Base-by-base conservation (phyloP, 805 yeast genomes). In the Wickerhamiella sorbophila region DNA sequence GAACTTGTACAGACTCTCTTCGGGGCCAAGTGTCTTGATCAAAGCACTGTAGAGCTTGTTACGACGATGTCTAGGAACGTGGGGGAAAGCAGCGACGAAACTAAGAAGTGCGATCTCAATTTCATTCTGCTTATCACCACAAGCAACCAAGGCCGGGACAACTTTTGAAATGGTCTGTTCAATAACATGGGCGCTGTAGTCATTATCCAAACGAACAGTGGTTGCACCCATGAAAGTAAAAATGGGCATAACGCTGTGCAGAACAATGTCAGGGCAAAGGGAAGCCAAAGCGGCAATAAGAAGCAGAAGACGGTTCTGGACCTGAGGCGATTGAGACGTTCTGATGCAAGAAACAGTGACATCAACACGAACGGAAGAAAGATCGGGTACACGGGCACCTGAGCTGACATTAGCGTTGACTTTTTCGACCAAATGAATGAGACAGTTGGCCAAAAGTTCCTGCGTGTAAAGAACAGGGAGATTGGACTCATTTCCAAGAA, bases 151-250 rank as follows among this genome's bases (percentile, higher is more conserved):
- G 0, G 96, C 95, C 4, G 98, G 97, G 29, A 91, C 77, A 39
- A 91, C 95, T 52, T 81, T 78, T 18, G 80, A 64, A 39, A 91
- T 79, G 1, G 98, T 88, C 57, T 84, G 91, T 54, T 86, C 94
- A 48, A 91, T 85, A 36, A 87, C 96, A 50, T 82, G 82, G 26
- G 80, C 80, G 0, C 96, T 85, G 55, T 83, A 88, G 57, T 85
- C 96, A 60, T 91, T 97, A 59, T 91, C 98, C 62, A 91, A 95
- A 54, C 95, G 79, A 40, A 91, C 74, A 12, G 96, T 87, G 55
- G 86, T 94, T 10, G 97, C 94, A 45, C 98, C 98, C 97, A 91
- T 91, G 54, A 91, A 91, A 1, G 98, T 91, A 67, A 91, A 91
- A 40, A 91, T 88, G n/a, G 98, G 98, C 98, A 91, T 91, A 6